Percentiles rank a stretch among this genome's conserved stretches.
Evolutionary conservation across 2,329 filamentous ascomycete genomes (phyloP).

Genomic region (Plenodomus lindquistii): DNA sequence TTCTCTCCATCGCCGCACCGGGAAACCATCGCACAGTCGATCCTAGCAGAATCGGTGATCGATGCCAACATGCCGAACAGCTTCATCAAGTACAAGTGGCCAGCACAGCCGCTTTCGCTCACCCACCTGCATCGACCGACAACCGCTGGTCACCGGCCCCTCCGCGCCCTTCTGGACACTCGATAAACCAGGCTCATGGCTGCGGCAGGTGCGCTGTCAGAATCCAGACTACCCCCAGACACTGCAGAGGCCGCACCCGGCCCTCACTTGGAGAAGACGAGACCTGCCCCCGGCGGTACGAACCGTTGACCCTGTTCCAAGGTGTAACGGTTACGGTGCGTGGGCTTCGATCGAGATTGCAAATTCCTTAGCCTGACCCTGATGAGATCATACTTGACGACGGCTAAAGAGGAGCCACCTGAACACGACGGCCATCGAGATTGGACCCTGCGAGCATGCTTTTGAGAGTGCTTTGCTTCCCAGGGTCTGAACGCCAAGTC

Average conservation of each 20-base stretch:
- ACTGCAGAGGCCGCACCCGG: too few species aligned
- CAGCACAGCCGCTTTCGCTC: too few species aligned
- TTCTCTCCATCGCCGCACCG: background rate
- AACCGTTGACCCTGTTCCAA: slow-evolving; percentile 7
- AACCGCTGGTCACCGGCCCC: too few species aligned
- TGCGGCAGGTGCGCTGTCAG: background rate
- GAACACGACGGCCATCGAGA: background rate
- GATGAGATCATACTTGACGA: slow-evolving; percentile 7
- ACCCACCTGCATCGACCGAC: too few species aligned
- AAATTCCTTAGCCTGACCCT: too few species aligned
- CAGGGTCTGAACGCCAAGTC: background rate
- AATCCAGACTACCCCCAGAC: background rate
- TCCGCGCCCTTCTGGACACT: too few species aligned
- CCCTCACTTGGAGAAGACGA: too few species aligned
- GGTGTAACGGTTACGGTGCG: background rate
- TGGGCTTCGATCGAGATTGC: slow-evolving; percentile 12
- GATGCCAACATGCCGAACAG: background rate
- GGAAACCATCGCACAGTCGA: background rate
- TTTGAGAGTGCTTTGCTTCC: background rate
- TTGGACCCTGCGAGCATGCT: background rate
- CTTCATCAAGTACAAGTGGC: too few species aligned
- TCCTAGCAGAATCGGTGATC: background rate
- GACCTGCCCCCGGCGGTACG: slow-evolving; percentile 6
- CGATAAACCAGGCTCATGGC: too few species aligned
- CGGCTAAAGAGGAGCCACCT: background rate